Percentiles rank a stretch among this genome's conserved stretches.
Conservation (phyloP, 2,329 filamentous ascomycete species). For the Neofusicoccum parvum region DNA sequence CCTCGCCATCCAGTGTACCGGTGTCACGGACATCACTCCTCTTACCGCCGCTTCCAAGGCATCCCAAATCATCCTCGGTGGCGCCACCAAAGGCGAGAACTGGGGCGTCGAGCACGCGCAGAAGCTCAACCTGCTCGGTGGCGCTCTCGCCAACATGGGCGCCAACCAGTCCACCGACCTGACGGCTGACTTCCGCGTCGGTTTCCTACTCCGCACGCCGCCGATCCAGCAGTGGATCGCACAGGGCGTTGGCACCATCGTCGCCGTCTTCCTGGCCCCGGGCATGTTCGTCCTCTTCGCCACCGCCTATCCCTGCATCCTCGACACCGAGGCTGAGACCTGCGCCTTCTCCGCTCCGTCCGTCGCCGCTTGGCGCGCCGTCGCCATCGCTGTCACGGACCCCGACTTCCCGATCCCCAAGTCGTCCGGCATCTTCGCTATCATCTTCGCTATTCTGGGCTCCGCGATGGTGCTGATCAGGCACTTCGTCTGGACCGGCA, state of each 20-base stretch:
- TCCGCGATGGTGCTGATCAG: slow-evolving; percentile 56
- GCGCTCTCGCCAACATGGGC: slow-evolving; percentile 47
- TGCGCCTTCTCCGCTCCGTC: slow-evolving; percentile 66
- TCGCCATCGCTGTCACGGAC: slow-evolving; percentile 64
- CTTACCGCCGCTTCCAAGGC: slow-evolving; percentile 69
- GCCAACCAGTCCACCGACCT: slow-evolving; percentile 41
- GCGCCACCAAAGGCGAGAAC: slow-evolving; percentile 60
- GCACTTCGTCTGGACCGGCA: slow-evolving; percentile 58
- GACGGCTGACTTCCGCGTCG: slow-evolving; percentile 63
- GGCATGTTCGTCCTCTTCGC: slow-evolving; percentile 70
- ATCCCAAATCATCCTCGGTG: slow-evolving; percentile 68
- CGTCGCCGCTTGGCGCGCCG: slow-evolving; percentile 67
- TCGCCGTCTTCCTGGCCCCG: slow-evolving; percentile 68
- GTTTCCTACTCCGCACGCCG: slow-evolving; percentile 66
- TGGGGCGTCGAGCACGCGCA: slow-evolving; percentile 57
- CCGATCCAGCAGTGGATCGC: slow-evolving; percentile 68
- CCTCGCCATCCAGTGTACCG: slow-evolving; percentile 63
- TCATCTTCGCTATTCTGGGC: slow-evolving; percentile 57
- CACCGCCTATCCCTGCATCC: slow-evolving; percentile 69
- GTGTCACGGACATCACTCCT: slow-evolving; percentile 63
- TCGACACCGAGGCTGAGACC: slow-evolving; percentile 47
- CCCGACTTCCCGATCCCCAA: slow-evolving; percentile 58
- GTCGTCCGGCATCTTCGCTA: slow-evolving; percentile 59
- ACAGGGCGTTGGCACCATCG: slow-evolving; percentile 63
- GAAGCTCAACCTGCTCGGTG: slow-evolving; percentile 66